A percentile compares a stretch with the other conserved stretches of the same genome.
These are phyloP conservation scores for Lepiota brunneoincarnata DNA, from an alignment of 768 basidiomycete species.

Conservation along the genomic window DNA sequence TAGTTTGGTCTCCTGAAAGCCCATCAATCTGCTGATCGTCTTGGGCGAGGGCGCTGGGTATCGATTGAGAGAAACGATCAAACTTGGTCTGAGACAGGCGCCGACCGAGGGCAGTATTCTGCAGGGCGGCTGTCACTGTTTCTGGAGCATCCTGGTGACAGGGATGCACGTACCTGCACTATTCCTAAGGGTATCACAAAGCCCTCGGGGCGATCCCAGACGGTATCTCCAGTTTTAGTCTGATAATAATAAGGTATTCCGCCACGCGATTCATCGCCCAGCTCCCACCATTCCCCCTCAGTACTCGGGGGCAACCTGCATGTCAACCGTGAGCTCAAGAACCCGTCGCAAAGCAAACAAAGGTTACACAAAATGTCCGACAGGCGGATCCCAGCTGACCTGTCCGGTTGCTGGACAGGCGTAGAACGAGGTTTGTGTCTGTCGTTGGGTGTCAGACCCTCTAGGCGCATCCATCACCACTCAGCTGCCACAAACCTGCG, in stretches of 20 bases:
- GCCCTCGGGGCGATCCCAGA: slow-evolving; percentile 87
- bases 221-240: slow-evolving; percentile 86
- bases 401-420: slow-evolving; percentile 92
- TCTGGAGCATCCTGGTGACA: background rate
- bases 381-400: slow-evolving; percentile 91
- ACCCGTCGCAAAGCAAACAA: slow-evolving; percentile 8
- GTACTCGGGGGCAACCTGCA: slow-evolving; percentile 75
- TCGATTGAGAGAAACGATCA: slow-evolving; percentile 38
- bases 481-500: slow-evolving; percentile 56
- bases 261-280: slow-evolving; percentile 78
- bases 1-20: slow-evolving; percentile 4
- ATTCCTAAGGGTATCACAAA: slow-evolving; percentile 91
- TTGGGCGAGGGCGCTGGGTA: slow-evolving; percentile 21
- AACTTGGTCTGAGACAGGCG: slow-evolving; percentile 28
- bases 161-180: slow-evolving; percentile 59
- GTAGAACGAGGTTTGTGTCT: slow-evolving; percentile 74
- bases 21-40: slow-evolving; percentile 24
- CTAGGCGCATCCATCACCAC: slow-evolving; percentile 1
- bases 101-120: slow-evolving; percentile 17
- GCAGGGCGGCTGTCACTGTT: background rate
- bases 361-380: slow-evolving; percentile 82
- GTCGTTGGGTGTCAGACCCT: slow-evolving; percentile 5
- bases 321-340: slow-evolving; percentile 17
- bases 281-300: slow-evolving; percentile 96
- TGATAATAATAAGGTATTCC: slow-evolving; percentile 93